A percentile compares a stretch with the other conserved stretches of the same genome.
These are phyloP conservation scores for Nothophoma quercina DNA, from an alignment of 2,329 filamentous ascomycete genomes.

Conservation along the genomic window DNA sequence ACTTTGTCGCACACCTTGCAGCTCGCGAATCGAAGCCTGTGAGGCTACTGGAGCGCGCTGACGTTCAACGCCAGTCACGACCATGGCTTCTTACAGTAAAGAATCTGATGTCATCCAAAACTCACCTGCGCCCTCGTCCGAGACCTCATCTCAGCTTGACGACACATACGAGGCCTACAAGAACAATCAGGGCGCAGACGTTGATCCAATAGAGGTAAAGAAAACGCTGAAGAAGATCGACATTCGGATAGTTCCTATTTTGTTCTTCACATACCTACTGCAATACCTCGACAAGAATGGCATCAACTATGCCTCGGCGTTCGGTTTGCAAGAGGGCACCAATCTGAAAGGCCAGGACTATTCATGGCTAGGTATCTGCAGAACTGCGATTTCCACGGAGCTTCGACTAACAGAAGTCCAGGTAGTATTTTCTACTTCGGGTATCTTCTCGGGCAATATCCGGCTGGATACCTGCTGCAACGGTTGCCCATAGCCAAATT, in stretches of 20 bases:
- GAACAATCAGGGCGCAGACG: conserved; percentile 27
- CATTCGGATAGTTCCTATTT: conserved; percentile 37
- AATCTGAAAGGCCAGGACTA: conserved; percentile 48
- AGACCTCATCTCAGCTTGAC: conserved; percentile 36
- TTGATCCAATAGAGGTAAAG: conserved; percentile 37
- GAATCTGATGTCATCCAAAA: conserved; percentile 27
- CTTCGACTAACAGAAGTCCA: conserved; percentile 4
- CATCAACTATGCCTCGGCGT: conserved; percentile 61
- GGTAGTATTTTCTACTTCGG: conserved; percentile 61
- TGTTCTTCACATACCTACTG: conserved; percentile 48
- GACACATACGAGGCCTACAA: conserved; percentile 46
- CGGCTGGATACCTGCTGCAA: conserved; percentile 55
- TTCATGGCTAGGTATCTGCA: conserved; percentile 23
- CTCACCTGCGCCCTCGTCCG: conserved; percentile 26
- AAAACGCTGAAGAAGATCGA: conserved; percentile 43
- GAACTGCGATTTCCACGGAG: too few relatives aligned
- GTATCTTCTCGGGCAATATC: conserved; percentile 57
- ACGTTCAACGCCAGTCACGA: background rate
- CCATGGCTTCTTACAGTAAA: conserved; percentile 25
- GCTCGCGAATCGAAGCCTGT: background rate
- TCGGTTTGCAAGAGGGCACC: conserved; percentile 57
- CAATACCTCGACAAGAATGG: conserved; percentile 57
- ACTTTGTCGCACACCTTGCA: background rate
- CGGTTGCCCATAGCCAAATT: conserved; percentile 57
- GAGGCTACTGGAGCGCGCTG: background rate